Evolutionary conservation across 192 early-diverging fungal genomes (phyloP).

Genomic region (Coemansia sp.): DNA sequence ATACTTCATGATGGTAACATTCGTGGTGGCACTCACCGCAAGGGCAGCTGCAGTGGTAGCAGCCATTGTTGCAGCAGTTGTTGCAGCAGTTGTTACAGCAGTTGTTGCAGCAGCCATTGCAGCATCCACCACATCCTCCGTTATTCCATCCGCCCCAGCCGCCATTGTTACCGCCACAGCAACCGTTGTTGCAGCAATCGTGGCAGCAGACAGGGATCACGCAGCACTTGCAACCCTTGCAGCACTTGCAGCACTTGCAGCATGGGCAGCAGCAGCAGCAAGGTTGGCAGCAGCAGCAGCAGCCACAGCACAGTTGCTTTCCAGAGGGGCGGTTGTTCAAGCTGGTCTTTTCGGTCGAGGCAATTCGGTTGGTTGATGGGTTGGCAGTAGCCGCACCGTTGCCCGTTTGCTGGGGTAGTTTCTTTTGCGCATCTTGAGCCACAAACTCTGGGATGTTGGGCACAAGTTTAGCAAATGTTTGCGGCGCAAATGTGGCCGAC

Average conservation of each 20-base stretch:
- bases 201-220: constrained; percentile 36
- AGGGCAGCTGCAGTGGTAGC: constrained; percentile 24
- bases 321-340: constrained; percentile 20
- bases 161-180: too few species aligned
- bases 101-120: constrained; percentile 6
- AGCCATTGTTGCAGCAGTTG: constrained; percentile 15
- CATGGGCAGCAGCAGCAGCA: constrained; percentile 41
- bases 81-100: constrained; percentile 19
- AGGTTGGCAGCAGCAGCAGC: constrained; percentile 48
- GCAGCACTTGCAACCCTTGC: constrained; percentile 47
- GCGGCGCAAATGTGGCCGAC: not conserved
- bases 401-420: not conserved
- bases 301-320: constrained; percentile 43
- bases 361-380: not conserved
- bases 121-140: constrained; percentile 10
- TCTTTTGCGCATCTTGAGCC: not conserved
- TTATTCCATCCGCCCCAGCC: constrained; percentile 12
- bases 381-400: not conserved
- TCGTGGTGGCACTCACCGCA: constrained; percentile 27
- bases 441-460: not conserved
- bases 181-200: constrained; percentile 25
- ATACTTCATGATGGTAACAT: constrained; percentile 24
- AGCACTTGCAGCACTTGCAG: constrained; percentile 40
- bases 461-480: constrained; percentile 15
- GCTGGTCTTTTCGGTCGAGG: not conserved